A percentile compares a stretch with the other conserved stretches of the same genome.
phyloP scores from a whole-genome alignment of 805 yeast species.

The Nakazawaea peltata region DNA sequence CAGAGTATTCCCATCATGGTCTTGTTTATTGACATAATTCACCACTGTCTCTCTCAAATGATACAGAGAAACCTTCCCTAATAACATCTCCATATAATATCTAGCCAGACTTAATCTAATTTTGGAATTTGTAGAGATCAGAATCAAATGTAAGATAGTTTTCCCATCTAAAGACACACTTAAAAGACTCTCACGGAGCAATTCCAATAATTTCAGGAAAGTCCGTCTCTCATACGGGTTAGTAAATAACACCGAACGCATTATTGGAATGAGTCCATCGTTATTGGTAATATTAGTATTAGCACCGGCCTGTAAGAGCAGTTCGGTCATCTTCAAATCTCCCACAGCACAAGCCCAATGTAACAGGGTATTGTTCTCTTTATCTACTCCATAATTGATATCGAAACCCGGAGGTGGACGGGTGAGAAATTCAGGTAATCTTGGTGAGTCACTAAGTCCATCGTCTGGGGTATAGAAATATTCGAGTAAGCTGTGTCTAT shows the following conservation, averaged over 20 bases:
- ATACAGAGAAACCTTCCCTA: slow-evolving; percentile 63
- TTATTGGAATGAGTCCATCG: slow-evolving; percentile 80
- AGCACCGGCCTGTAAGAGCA: slow-evolving; percentile 71
- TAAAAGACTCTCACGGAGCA: slow-evolving; percentile 69
- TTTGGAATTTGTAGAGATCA: slow-evolving; percentile 56
- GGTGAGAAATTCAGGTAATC: slow-evolving; percentile 60
- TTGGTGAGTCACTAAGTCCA: slow-evolving; percentile 26
- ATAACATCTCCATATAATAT: slow-evolving; percentile 70
- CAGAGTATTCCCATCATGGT: slow-evolving; percentile 48
- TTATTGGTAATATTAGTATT: slow-evolving; percentile 50
- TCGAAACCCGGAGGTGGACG: slow-evolving; percentile 61
- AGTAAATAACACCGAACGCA: slow-evolving; percentile 79
- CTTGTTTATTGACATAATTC: slow-evolving; percentile 49
- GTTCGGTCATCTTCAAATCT: slow-evolving; percentile 64
- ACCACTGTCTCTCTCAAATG: slow-evolving; percentile 55
- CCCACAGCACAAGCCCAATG: slow-evolving; percentile 99
- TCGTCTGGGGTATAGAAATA: slow-evolving; percentile 53
- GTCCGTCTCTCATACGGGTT: slow-evolving; percentile 78
- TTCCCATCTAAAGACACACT: slow-evolving; percentile 67
- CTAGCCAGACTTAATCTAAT: slow-evolving; percentile 71
- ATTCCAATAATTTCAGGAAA: slow-evolving; percentile 70
- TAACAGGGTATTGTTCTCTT: slow-evolving; percentile 88
- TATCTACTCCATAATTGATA: slow-evolving; percentile 77
- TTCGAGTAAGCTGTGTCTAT: slow-evolving; percentile 38
- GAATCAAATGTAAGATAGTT: slow-evolving; percentile 83